Conservation (phyloP, 306 rosid species). For the Fragaria ananassa region DNA sequence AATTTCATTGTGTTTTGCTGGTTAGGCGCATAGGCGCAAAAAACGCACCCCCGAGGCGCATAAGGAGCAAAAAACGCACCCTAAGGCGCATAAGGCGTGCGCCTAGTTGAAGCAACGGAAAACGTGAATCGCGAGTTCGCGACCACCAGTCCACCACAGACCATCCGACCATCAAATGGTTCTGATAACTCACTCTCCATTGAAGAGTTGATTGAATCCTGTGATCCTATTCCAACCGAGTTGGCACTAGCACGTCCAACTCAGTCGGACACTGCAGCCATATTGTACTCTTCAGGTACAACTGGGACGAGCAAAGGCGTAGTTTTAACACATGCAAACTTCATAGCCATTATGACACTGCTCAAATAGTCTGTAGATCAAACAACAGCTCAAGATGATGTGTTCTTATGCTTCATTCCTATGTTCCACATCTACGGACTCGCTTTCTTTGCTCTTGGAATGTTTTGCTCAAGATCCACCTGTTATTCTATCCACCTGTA, state of each 20-base stretch:
- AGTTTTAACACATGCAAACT: constrained; percentile 65
- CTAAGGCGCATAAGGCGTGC: no score
- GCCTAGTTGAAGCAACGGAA: no score
- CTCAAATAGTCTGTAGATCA: constrained; percentile 54
- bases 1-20: no score
- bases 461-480: constrained; percentile 53
- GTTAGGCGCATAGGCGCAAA: no score
- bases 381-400: constrained; percentile 45
- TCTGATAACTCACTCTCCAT: constrained; percentile 33
- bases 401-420: constrained; percentile 79
- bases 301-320: constrained; percentile 89
- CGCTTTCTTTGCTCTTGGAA: constrained; percentile 62
- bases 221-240: constrained; percentile 45
- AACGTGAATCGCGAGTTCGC: no score
- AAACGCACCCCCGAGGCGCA: no score
- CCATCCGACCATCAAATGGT: constrained; percentile 16
- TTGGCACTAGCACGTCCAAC: constrained; percentile 30
- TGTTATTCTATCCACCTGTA: no score
- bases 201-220: constrained; percentile 65
- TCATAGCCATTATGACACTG: constrained; percentile 46
- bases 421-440: constrained; percentile 87
- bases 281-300: constrained; percentile 87
- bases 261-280: constrained; percentile 78
- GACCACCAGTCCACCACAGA: no score
- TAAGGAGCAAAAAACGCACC: no score